These are phyloP conservation scores for Thymus mandschuricus DNA, from an alignment of 257 asterid genomes.

Conservation along the genomic window DNA sequence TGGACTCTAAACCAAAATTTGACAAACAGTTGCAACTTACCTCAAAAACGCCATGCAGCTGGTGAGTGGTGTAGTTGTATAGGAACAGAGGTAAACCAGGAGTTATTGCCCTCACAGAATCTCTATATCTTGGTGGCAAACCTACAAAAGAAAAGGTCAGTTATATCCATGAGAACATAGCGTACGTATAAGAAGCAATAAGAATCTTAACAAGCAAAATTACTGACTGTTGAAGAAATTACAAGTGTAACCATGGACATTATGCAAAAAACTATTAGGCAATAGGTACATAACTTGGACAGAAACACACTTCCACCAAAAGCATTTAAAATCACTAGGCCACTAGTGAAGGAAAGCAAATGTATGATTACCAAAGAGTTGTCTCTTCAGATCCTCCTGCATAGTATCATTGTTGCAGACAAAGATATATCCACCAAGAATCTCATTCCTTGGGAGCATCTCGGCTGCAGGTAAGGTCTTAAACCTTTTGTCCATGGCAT, in stretches of 20 bases:
- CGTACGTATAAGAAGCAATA: neutral
- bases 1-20: neutral
- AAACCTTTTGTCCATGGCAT: constrained; percentile 78
- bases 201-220: neutral
- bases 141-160: constrained; percentile 49
- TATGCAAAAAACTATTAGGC: neutral
- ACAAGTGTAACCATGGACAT: neutral
- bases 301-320: neutral
- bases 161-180: neutral
- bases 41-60: constrained; percentile 96
- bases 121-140: constrained; percentile 92
- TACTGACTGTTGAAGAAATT: neutral
- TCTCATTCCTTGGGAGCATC: constrained; percentile 91
- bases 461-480: constrained; percentile 95
- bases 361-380: constrained; percentile 70
- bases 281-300: too few species aligned
- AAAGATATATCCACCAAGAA: constrained; percentile 93
- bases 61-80: constrained; percentile 92
- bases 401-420: constrained; percentile 97
- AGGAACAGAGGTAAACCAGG: constrained; percentile 94
- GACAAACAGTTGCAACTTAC: constrained; percentile 38
- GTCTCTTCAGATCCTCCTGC: constrained; percentile 96
- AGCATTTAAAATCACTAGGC: neutral
- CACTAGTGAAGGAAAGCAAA: constrained; percentile 8
- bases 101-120: constrained; percentile 94